These are phyloP conservation scores for Triticum turgidum DNA, from an alignment of 176 grass and related monocot genomes.

Conservation along the genomic window DNA sequence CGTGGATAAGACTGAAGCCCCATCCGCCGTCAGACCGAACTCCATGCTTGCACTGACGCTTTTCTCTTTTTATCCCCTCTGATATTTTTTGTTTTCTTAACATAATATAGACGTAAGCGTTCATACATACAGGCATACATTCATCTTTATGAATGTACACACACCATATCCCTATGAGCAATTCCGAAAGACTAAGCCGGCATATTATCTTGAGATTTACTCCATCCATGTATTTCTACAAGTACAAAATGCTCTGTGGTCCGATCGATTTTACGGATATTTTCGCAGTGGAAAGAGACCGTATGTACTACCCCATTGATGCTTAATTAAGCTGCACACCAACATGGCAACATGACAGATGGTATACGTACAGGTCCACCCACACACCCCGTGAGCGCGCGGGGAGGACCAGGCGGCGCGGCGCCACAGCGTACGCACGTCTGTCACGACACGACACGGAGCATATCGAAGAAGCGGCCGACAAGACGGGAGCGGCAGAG, in stretches of 20 bases:
- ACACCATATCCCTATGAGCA: too few relatives aligned
- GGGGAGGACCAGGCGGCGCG: constrained; percentile 3
- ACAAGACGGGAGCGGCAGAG: not conserved
- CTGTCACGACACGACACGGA: not conserved
- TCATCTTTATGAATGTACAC: too few relatives aligned
- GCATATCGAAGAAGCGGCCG: not conserved
- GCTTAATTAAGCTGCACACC: not conserved
- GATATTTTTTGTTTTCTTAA: not conserved
- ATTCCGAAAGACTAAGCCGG: too few relatives aligned
- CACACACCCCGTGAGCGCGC: not conserved
- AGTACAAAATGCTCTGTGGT: not conserved
- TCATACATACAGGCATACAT: too few relatives aligned
- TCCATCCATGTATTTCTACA: not conserved
- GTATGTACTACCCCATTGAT: not conserved
- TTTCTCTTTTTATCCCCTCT: not conserved
- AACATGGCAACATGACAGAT: not conserved
- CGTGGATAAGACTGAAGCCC: not conserved
- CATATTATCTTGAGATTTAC: too few relatives aligned
- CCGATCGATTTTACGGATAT: not conserved
- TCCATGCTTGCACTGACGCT: not conserved
- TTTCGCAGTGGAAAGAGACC: not conserved
- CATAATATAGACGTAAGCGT: too few relatives aligned
- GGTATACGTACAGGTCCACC: not conserved
- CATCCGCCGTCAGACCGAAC: not conserved
- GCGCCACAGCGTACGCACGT: not conserved